Evolutionary conservation across 1,139 yeast species (phyloP).

Genomic region (Candida pseudoviswanathii): DNA sequence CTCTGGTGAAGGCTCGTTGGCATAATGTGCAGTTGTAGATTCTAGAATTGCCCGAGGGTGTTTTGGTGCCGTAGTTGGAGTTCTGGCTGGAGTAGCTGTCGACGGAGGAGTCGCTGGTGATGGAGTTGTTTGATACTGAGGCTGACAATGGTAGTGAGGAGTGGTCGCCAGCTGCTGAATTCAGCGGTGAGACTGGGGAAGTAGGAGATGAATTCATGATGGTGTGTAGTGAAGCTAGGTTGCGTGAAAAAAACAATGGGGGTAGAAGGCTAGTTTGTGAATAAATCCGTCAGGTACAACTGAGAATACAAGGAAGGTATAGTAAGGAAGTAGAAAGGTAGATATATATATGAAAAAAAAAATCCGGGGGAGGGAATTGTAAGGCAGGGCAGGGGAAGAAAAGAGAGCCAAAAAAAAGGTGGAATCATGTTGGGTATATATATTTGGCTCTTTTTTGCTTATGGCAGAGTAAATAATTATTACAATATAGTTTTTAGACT

Average conservation of each 20-base stretch:
- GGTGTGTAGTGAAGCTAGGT: background rate
- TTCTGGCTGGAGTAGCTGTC: slow-evolving; percentile 3
- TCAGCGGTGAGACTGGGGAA: slow-evolving; percentile 4
- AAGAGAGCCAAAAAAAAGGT: background rate
- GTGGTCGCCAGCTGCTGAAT: background rate
- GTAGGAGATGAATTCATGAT: slow-evolving; percentile 4
- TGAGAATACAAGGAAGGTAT: background rate
- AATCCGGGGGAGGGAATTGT: background rate
- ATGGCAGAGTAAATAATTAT: too few relatives aligned
- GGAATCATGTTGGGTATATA: slow-evolving; percentile 1
- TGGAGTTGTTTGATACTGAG: slow-evolving; percentile 4
- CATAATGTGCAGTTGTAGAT: slow-evolving; percentile 47
- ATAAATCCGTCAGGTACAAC: background rate
- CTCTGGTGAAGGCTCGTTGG: slow-evolving; percentile 49
- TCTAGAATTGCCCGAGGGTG: slow-evolving; percentile 48
- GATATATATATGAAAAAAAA: background rate
- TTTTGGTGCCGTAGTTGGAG: slow-evolving; percentile 40
- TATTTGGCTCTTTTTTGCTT: background rate
- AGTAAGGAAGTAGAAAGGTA: background rate
- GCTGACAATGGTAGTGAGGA: slow-evolving; percentile 3
- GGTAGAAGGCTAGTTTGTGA: background rate
- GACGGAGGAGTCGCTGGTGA: slow-evolving; percentile 1
- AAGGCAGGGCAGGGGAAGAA: background rate
- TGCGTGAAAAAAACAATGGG: background rate
- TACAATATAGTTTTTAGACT: too few relatives aligned